phyloP scores from a whole-genome alignment of 441 rosid species.

The Iberis amara region DNA sequence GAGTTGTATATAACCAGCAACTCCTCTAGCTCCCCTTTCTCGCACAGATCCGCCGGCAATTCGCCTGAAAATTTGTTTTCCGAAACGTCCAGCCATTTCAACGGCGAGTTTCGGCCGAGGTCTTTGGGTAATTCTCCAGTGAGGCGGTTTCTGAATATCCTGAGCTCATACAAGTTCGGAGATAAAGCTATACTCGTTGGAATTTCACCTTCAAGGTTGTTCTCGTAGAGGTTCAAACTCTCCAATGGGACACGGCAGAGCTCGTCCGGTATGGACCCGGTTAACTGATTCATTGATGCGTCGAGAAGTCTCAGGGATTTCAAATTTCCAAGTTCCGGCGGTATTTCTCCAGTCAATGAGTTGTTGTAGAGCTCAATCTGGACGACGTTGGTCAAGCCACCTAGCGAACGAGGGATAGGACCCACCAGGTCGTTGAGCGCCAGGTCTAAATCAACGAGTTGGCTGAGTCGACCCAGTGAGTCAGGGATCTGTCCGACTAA shows the following conservation, averaged over 20 bases:
- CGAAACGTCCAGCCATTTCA: slow-evolving; percentile 72
- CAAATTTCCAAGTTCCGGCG: slow-evolving; percentile 52
- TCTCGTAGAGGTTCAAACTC: slow-evolving; percentile 80
- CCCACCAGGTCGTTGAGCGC: slow-evolving; percentile 69
- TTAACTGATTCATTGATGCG: slow-evolving; percentile 72
- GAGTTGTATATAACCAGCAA: slow-evolving; percentile 57
- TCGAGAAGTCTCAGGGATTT: slow-evolving; percentile 62
- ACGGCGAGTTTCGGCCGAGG: slow-evolving; percentile 68
- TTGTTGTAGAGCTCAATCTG: slow-evolving; percentile 94
- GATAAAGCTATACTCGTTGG: slow-evolving; percentile 61
- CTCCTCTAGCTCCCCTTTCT: slow-evolving; percentile 64
- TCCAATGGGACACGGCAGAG: slow-evolving; percentile 58
- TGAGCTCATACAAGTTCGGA: slow-evolving; percentile 64
- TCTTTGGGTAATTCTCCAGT: slow-evolving; percentile 59
- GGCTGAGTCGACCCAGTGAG: slow-evolving; percentile 61
- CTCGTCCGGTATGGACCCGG: slow-evolving; percentile 70
- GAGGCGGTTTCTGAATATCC: slow-evolving; percentile 58
- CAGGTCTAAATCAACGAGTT: slow-evolving; percentile 74
- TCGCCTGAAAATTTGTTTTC: slow-evolving; percentile 59
- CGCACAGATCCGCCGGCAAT: slow-evolving; percentile 60
- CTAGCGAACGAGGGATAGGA: slow-evolving; percentile 58
- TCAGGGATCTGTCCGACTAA: slow-evolving; percentile 74
- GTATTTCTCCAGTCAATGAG: slow-evolving; percentile 72
- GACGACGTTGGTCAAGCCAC: slow-evolving; percentile 48
- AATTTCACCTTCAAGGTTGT: slow-evolving; percentile 53